Conservation (phyloP, 208 protist species). For the Leishmania lainsoni region DNA sequence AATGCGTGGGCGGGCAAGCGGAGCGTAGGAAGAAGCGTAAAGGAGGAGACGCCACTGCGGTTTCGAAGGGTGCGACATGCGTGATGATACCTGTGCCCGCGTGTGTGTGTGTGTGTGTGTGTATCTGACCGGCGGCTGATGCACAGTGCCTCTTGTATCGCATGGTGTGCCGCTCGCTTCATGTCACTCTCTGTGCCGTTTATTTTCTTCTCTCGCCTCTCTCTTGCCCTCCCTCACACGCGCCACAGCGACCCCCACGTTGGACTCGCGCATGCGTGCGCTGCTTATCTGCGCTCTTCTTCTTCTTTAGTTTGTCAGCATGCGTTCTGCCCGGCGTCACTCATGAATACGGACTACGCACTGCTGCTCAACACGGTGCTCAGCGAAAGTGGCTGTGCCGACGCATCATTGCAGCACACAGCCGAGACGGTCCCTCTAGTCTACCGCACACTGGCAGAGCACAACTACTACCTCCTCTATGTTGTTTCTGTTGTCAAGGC, state of each 20-base stretch:
- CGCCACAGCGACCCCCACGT: not conserved
- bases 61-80: not conserved
- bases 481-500: constrained; percentile 46
- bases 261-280: not conserved
- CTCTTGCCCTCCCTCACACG: not conserved
- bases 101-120: constrained; percentile 2
- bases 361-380: constrained; percentile 59
- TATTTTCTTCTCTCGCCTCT: not conserved
- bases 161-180: not conserved
- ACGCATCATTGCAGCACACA: constrained; percentile 43
- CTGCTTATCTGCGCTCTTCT: not conserved
- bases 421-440: constrained; percentile 60
- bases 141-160: not conserved
- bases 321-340: constrained; percentile 6
- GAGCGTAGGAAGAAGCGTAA: too few relatives aligned
- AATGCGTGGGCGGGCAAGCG: too few relatives aligned
- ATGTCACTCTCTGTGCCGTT: not conserved
- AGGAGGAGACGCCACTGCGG: not conserved
- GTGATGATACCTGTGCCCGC: not conserved
- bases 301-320: constrained; percentile 12
- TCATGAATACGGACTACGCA: constrained; percentile 48
- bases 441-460: constrained; percentile 56
- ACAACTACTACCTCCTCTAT: constrained; percentile 64
- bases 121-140: not conserved
- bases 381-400: constrained; percentile 50